phyloP scores from a whole-genome alignment of 225 moss, liverwort and hornwort species.

The Climacium dendroides region DNA sequence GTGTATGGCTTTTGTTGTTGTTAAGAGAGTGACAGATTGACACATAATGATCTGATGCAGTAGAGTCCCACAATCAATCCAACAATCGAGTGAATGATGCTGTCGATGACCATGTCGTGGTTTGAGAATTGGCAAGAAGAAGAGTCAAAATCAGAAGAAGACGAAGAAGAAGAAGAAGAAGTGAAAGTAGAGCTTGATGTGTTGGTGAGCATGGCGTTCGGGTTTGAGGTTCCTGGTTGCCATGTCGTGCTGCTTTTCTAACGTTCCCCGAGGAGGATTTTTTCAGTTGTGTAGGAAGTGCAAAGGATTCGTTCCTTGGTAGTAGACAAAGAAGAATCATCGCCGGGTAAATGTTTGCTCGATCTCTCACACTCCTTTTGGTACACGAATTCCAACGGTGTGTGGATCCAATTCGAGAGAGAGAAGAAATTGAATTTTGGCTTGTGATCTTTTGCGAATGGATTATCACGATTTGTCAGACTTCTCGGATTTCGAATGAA shows the following conservation, averaged over 20 bases:
- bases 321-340: background rate
- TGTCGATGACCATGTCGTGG: background rate
- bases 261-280: background rate
- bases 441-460: background rate
- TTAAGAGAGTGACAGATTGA: background rate
- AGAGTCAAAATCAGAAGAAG: background rate
- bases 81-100: background rate
- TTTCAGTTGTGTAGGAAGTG: background rate
- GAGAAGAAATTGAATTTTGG: background rate
- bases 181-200: background rate
- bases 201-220: background rate
- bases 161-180: background rate
- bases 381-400: background rate
- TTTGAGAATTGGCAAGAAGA: background rate
- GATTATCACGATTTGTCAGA: background rate
- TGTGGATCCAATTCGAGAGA: background rate
- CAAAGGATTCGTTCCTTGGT: background rate
- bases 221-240: slow-evolving; percentile 6
- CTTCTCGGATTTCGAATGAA: background rate
- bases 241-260: background rate
- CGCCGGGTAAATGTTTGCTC: background rate
- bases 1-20: background rate
- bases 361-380: background rate
- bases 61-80: background rate
- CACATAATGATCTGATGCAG: background rate